phyloP scores from a whole-genome alignment of 768 basidiomycete genomes.

The Lentinula boryana region DNA sequence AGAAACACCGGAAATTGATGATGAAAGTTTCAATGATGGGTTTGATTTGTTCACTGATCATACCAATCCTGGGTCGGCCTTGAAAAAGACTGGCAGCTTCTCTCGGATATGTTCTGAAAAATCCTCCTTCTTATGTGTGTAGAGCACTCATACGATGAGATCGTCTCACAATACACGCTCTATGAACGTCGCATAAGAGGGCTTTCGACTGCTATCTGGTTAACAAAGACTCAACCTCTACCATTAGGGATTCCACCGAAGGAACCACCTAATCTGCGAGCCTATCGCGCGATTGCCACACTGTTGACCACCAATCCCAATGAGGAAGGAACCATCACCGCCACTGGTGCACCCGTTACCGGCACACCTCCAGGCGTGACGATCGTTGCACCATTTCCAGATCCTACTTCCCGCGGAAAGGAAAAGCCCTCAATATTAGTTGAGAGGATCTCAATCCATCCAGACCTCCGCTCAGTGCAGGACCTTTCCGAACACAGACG shows the following conservation, averaged over 20 bases:
- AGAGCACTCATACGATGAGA: not conserved
- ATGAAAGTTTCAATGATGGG: not conserved
- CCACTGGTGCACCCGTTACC: not conserved
- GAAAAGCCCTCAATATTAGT: not conserved
- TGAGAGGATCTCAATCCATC: not conserved
- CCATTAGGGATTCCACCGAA: not conserved
- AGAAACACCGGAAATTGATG: not conserved
- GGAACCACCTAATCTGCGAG: not conserved
- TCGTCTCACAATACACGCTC: not conserved
- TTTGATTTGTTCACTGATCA: not conserved
- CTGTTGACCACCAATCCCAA: not conserved
- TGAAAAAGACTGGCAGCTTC: not conserved
- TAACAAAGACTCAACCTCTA: not conserved
- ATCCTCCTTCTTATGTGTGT: not conserved
- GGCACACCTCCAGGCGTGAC: not conserved
- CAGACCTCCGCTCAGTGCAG: not conserved
- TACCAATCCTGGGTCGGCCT: not conserved
- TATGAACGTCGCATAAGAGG: slow-evolving; percentile 4
- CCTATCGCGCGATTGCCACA: slow-evolving; percentile 1
- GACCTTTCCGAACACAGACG: not conserved
- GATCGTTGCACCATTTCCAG: not conserved
- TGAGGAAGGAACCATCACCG: not conserved
- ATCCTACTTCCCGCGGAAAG: not conserved
- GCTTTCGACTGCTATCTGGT: slow-evolving; percentile 3
- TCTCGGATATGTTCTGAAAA: not conserved